Evolutionary conservation across 2,329 filamentous ascomycete species (phyloP).

Genomic region (Raffaelea albimanens): DNA sequence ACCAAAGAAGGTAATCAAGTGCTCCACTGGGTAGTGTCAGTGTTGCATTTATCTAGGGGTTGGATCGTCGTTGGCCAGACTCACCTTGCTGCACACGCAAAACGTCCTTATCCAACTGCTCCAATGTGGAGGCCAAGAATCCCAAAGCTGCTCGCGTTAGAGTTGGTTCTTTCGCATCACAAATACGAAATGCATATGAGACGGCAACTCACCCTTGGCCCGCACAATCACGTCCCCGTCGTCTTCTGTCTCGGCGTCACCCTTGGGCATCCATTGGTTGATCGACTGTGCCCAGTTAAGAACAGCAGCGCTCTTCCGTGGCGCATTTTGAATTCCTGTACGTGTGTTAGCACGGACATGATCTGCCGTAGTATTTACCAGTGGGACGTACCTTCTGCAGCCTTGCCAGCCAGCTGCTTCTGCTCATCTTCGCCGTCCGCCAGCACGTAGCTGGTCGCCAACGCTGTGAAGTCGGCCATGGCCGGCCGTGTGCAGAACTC

Average conservation of each 20-base stretch:
- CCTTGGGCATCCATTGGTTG: slow-evolving; percentile 25
- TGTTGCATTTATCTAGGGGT: too few species aligned
- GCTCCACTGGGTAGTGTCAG: slow-evolving; percentile 13
- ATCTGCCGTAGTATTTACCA: too few species aligned
- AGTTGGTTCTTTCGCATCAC: not conserved
- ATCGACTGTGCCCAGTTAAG: slow-evolving; percentile 17
- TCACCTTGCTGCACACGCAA: slow-evolving; percentile 42
- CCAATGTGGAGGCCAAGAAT: slow-evolving; percentile 46
- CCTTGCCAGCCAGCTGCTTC: slow-evolving; percentile 10
- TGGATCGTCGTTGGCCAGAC: not conserved
- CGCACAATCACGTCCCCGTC: slow-evolving; percentile 39
- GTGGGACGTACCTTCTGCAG: slow-evolving; percentile 11
- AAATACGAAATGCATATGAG: too few species aligned
- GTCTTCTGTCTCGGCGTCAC: slow-evolving; percentile 1
- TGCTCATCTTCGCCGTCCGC: slow-evolving; percentile 15
- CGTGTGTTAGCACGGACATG: too few species aligned
- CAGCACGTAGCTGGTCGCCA: slow-evolving; percentile 17
- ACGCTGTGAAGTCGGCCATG: slow-evolving; percentile 16
- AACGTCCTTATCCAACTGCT: slow-evolving; percentile 33
- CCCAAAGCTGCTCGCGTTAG: slow-evolving; percentile 33
- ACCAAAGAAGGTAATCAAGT: slow-evolving; percentile 41
- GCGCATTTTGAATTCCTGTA: slow-evolving; percentile 12
- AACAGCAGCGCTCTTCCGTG: slow-evolving; percentile 14
- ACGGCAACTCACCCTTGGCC: slow-evolving; percentile 34
- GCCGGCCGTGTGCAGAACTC: too few species aligned